phyloP scores from a whole-genome alignment of 257 asterid species.

The Nicotiana noctiflora region DNA sequence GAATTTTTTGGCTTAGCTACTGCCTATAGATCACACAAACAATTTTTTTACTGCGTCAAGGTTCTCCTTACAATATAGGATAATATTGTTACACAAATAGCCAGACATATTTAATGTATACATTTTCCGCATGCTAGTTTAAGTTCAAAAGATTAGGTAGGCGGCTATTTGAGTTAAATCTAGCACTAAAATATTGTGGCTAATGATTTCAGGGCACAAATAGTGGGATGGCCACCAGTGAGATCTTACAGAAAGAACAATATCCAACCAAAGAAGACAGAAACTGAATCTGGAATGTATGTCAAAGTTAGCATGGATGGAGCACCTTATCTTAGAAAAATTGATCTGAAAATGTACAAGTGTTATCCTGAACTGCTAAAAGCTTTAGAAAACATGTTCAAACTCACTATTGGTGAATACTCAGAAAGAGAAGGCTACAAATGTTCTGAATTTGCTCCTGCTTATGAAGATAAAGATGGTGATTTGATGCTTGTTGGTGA shows the following conservation, averaged over 20 bases:
- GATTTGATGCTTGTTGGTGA: constrained; percentile 71
- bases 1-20: too few relatives aligned
- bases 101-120: too few relatives aligned
- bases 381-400: constrained; percentile 57
- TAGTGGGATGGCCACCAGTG: constrained; percentile 93
- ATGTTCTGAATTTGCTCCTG: constrained; percentile 58
- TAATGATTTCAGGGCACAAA: constrained; percentile 47
- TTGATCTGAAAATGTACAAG: constrained; percentile 45
- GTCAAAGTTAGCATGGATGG: constrained; percentile 77
- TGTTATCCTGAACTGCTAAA: constrained; percentile 42
- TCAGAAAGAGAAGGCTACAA: constrained; percentile 58
- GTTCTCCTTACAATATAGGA: too few relatives aligned
- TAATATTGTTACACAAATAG: too few relatives aligned
- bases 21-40: too few relatives aligned
- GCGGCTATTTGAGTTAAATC: too few relatives aligned
- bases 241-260: constrained; percentile 53
- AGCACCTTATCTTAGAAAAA: constrained; percentile 66
- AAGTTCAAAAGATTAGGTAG: too few relatives aligned
- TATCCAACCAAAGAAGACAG: constrained; percentile 38
- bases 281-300: constrained; percentile 41
- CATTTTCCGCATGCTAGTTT: too few relatives aligned
- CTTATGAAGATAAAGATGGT: constrained; percentile 70
- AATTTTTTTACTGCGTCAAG: too few relatives aligned
- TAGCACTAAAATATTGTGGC: background rate
- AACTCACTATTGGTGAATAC: constrained; percentile 49